These are phyloP conservation scores for Gastrolobium villosum DNA, from an alignment of 306 rosid species.

Conservation along the genomic window DNA sequence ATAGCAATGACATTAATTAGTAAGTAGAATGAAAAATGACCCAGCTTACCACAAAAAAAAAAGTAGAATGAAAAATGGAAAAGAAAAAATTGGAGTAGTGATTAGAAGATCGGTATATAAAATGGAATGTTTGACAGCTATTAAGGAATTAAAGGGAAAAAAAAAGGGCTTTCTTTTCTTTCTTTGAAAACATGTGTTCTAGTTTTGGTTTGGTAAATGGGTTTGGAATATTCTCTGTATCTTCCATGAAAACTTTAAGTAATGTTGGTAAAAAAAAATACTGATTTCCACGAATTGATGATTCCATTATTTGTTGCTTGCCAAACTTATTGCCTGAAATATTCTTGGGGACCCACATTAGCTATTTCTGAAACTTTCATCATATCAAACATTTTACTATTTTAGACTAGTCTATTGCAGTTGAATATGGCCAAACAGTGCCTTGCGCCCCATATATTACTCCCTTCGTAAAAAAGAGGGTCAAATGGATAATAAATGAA, in stretches of 20 bases:
- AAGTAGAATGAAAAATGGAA: not conserved
- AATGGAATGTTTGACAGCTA: conserved; percentile 7
- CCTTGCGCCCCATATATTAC: conserved; percentile 16
- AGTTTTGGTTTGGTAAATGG: conserved; percentile 17
- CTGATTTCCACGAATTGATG: conserved; percentile 20
- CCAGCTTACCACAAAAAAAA: too few species aligned
- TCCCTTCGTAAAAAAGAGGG: not conserved
- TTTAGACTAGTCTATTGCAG: not conserved
- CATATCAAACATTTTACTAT: conserved; percentile 26
- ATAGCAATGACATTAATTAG: not conserved
- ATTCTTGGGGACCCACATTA: conserved; percentile 38
- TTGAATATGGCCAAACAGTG: conserved; percentile 22
- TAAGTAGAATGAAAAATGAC: too few species aligned
- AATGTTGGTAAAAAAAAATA: conserved; percentile 33
- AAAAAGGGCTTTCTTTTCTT: not conserved
- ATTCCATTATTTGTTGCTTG: conserved; percentile 15
- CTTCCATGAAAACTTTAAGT: conserved; percentile 21
- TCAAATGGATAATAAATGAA: too few species aligned
- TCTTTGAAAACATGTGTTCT: not conserved
- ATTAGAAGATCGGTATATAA: too few species aligned
- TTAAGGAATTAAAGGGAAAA: not conserved
- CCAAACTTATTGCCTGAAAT: conserved; percentile 2
- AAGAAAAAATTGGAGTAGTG: not conserved
- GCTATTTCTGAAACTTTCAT: not conserved
- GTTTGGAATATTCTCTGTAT: conserved; percentile 42